Evolutionary conservation across 2,329 filamentous ascomycete genomes (phyloP), one percentile per base, ranked within the genome.

Genomic region (Penicillium nordicum): DNA sequence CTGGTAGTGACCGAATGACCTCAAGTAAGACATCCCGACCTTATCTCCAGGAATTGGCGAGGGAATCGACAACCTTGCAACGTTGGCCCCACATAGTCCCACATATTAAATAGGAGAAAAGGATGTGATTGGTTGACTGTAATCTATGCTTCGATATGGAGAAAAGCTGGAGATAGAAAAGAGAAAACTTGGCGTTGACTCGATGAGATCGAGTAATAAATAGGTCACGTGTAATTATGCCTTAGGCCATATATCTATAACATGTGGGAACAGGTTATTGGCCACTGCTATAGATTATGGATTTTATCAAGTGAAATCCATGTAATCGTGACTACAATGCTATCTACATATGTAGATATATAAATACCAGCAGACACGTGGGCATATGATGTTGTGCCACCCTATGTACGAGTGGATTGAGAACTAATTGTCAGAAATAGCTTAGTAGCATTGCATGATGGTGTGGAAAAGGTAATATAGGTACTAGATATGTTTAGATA

Each of bases 131-230:
- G 62, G 63, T 21, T 30, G 29, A 30, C 3, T 45, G 42, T 69
- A 67, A 68, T 68, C 64, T 68, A 61, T 62, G 61, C 61, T 36
- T 40, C 12, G 36, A 42, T 55, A 43, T 46, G 48, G 48, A 38
- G 50, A 42, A 41, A 57, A 51, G 43, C 40, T 46, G 57, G 51
- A 57, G 55, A 43, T 54, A 52, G 38, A 60, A 32, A 53, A 52
- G 23, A 2, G 5, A 9, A 18, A 41, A 34, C 43, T 53, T 46
- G 27, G 29, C 43, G 61, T 55, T 71, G 69, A 72, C 70, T 72
- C 70, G 69, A 72, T 72, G 56, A 29, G 58, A 72, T 72, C 70
- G 66, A 72, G 70, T 72, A 72, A 72, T 67, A 36, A 8, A 40
- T 53, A 47, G 11, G 5, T 50, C 48, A 50, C 47, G 37, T 50